Evolutionary conservation across 1,284 basidiomycete genomes (phyloP).

Genomic region (Pyrrhoderma noxium): DNA sequence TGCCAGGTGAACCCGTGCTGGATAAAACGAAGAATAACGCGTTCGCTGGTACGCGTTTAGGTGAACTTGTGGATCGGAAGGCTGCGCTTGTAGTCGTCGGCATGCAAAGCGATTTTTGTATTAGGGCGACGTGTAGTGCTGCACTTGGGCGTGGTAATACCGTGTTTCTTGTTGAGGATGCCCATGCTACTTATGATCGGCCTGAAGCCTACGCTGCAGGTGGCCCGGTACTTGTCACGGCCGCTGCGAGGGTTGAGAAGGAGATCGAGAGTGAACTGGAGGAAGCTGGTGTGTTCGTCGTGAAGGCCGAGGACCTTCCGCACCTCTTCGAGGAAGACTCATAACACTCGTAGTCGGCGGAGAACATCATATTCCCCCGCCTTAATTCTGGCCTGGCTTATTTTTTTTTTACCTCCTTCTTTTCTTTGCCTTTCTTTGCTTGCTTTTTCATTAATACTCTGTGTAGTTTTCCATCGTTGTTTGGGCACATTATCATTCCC

Average conservation of each 20-base stretch:
- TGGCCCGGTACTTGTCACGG: constrained; percentile 30
- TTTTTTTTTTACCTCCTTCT: background rate
- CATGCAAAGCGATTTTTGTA: constrained; percentile 57
- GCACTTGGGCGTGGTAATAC: constrained; percentile 58
- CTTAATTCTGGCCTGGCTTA: no score
- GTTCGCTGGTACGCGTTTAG: constrained; percentile 49
- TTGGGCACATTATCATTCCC: no score
- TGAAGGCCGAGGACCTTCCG: constrained; percentile 57
- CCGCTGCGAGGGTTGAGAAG: constrained; percentile 42
- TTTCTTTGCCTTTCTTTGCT: background rate
- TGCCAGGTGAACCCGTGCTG: constrained; percentile 41
- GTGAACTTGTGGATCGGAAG: constrained; percentile 35
- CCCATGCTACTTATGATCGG: constrained; percentile 60
- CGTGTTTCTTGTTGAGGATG: constrained; percentile 52
- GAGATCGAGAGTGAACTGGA: constrained; percentile 47
- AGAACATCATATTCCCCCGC: background rate
- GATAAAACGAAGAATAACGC: constrained; percentile 68
- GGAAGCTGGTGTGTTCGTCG: constrained; percentile 52
- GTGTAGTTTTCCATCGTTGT: no score
- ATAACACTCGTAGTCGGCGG: constrained; percentile 6
- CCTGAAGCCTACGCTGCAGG: constrained; percentile 44
- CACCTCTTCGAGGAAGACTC: constrained; percentile 42
- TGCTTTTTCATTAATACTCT: no score
- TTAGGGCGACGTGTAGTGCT: constrained; percentile 56
- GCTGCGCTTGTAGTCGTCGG: constrained; percentile 61